A percentile compares a stretch with the other conserved stretches of the same genome.
These are phyloP conservation scores for Didymosphaeria variabile DNA, from an alignment of 2,329 filamentous ascomycete genomes.

Conservation along the genomic window DNA sequence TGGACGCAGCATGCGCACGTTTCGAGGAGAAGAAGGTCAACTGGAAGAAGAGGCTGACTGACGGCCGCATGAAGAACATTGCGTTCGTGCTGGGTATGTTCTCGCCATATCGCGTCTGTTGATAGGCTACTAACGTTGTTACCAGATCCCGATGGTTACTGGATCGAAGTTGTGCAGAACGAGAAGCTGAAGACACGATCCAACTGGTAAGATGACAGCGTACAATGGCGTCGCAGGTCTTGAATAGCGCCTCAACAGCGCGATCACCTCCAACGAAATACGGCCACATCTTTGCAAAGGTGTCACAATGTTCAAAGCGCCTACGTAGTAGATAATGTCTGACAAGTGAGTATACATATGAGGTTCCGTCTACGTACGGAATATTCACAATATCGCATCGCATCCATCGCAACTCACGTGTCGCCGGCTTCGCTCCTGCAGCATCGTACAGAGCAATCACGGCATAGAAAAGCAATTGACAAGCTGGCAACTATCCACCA, in stretches of 20 bases:
- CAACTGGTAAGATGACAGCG: slow-evolving; percentile 44
- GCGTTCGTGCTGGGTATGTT: slow-evolving; percentile 78
- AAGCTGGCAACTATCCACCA: neutral
- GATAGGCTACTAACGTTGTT: slow-evolving; percentile 21
- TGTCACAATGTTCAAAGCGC: neutral
- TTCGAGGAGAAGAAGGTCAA: slow-evolving; percentile 83
- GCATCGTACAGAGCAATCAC: neutral
- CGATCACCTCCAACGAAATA: neutral
- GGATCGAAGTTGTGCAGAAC: slow-evolving; percentile 82
- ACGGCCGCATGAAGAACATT: slow-evolving; percentile 90
- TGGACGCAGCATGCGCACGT: slow-evolving; percentile 86
- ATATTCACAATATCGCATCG: neutral
- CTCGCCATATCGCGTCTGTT: neutral
- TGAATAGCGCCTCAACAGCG: neutral
- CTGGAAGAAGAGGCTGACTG: slow-evolving; percentile 96
- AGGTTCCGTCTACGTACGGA: neutral
- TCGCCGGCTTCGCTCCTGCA: slow-evolving; percentile 5
- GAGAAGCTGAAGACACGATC: slow-evolving; percentile 65
- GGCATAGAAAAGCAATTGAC: slow-evolving; percentile 1
- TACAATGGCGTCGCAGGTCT: neutral
- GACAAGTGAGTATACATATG: neutral
- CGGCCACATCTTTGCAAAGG: neutral
- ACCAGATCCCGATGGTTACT: slow-evolving; percentile 79
- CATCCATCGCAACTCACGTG: neutral
- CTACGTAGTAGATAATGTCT: neutral